Conservation (phyloP, 2,329 filamentous ascomycete genomes). For the Apiospora pterosperma region DNA sequence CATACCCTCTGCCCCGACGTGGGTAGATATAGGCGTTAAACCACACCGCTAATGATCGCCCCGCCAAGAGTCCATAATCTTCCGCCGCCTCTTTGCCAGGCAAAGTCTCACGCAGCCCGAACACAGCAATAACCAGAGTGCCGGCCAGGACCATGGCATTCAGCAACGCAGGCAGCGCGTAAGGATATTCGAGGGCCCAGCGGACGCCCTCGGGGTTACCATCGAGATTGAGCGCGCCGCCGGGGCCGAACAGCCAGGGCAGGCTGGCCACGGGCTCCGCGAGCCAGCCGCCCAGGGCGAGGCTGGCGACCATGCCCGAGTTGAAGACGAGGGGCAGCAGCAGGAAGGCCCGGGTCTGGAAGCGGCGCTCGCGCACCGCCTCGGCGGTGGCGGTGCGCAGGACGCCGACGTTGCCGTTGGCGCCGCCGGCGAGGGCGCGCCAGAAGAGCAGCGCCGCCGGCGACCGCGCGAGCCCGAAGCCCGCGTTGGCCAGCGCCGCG, state of each 20-base stretch:
- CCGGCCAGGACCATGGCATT: constrained; percentile 32
- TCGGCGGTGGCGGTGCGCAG: constrained; percentile 74
- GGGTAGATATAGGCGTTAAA: not conserved
- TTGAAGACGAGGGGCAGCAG: constrained; percentile 64
- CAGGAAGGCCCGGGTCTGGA: constrained; percentile 40
- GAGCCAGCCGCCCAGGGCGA: constrained; percentile 39
- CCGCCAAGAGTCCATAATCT: not conserved
- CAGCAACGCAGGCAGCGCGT: constrained; percentile 39
- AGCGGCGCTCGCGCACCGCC: constrained; percentile 68
- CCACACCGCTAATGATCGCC: not conserved
- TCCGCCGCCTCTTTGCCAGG: not conserved
- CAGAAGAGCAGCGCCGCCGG: constrained; percentile 19
- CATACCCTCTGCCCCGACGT: not conserved
- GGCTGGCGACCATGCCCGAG: constrained; percentile 36
- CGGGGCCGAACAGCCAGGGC: constrained; percentile 34
- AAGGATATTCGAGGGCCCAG: constrained; percentile 40
- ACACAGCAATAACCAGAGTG: constrained; percentile 5
- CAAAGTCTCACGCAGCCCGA: not conserved
- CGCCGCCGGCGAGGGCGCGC: constrained; percentile 57
- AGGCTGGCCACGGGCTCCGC: constrained; percentile 39
- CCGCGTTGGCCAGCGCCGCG: constrained; percentile 60
- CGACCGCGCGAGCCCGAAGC: constrained; percentile 61
- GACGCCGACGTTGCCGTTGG: constrained; percentile 73
- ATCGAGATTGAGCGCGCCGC: constrained; percentile 30
- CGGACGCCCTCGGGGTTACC: constrained; percentile 27